Evolutionary conservation across 2,329 filamentous ascomycete genomes (phyloP).

Genomic region (Aspergillus terreus): DNA sequence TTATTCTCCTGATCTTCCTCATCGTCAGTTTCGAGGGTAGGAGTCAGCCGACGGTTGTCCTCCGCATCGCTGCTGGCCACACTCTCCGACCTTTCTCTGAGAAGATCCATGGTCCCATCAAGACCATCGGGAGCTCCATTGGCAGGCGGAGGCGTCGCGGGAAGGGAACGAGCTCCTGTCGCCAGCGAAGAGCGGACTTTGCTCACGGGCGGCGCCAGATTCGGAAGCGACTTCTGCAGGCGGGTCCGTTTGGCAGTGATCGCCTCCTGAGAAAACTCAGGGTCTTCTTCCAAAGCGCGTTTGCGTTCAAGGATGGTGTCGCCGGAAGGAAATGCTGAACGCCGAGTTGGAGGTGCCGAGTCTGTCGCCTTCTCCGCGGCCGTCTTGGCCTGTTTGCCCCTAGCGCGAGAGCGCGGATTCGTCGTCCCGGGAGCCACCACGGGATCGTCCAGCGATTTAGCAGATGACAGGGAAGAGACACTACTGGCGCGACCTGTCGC

Average conservation of each 20-base stretch:
- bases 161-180: slow-evolving; percentile 8
- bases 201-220: slow-evolving; percentile 21
- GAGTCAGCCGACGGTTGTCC: slow-evolving; percentile 21
- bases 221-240: slow-evolving; percentile 19
- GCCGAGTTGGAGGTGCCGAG: slow-evolving; percentile 7
- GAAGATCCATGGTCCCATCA: neutral
- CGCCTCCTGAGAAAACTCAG: slow-evolving; percentile 24
- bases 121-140: neutral
- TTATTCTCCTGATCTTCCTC: slow-evolving; percentile 62
- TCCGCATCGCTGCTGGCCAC: slow-evolving; percentile 20
- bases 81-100: slow-evolving; percentile 15
- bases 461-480: slow-evolving; percentile 38
- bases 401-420: slow-evolving; percentile 14
- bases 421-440: slow-evolving; percentile 15
- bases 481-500: slow-evolving; percentile 22
- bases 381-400: slow-evolving; percentile 23
- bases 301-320: slow-evolving; percentile 25
- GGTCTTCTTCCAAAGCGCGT: slow-evolving; percentile 25
- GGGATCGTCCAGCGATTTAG: slow-evolving; percentile 34
- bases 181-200: slow-evolving; percentile 22
- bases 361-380: slow-evolving; percentile 16
- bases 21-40: slow-evolving; percentile 7
- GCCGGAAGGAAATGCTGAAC: slow-evolving; percentile 18
- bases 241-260: slow-evolving; percentile 25
- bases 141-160: slow-evolving; percentile 9